Base-by-base conservation (phyloP, 768 basidiomycete genomes). In the Phlegmacium glaucopus region DNA sequence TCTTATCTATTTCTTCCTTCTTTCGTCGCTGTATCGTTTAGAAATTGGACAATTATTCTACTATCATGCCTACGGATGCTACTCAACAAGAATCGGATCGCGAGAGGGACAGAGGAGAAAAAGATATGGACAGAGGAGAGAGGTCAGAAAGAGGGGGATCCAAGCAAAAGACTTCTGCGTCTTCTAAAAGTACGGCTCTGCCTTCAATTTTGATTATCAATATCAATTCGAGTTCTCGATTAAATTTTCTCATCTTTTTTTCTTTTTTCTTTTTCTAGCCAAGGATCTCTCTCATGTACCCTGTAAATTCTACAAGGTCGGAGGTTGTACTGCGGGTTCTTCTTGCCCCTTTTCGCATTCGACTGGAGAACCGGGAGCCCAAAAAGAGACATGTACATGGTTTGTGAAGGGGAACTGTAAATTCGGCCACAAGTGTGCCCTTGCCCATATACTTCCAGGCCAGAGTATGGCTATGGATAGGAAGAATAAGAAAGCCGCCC, bases 241-340 rank as follows among this genome's bases (percentile, higher is more conserved):
- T 28, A 26, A 38, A 40, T 34, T 29, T 40, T 38, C 38, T 39
- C 11, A 29, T 42, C 40, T 25, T 27, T 34, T 38, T 44, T 34
- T 44, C 42, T 25, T 30, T 7, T 2, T 17, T 18, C 13, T 9
- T 41, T 22, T 22, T 41, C 42, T 63, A 86, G 86, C 84, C 42
- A 91, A 92, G 66, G 90, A 93, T 64, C 78, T 97, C 46, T 90
- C 90, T 2, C 94, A 96, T 75, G 95, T 98, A 11, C 94, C 94
- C 1, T 98, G 95, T 74, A 90, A 95, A 71, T 97, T 97, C 79
- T 96, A 84, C 82, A 90, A 88, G 62, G 87, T 90, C 53, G 92
- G 94, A 28, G 86, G 84, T 10, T 98, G 94, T 68, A 95, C 94
- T 4, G 94, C 94, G 9, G 94, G 94, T 28, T 72, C 90, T 3